Conservation (phyloP, 2,329 filamentous ascomycete species). For the Exophiala lecanii-corni region DNA sequence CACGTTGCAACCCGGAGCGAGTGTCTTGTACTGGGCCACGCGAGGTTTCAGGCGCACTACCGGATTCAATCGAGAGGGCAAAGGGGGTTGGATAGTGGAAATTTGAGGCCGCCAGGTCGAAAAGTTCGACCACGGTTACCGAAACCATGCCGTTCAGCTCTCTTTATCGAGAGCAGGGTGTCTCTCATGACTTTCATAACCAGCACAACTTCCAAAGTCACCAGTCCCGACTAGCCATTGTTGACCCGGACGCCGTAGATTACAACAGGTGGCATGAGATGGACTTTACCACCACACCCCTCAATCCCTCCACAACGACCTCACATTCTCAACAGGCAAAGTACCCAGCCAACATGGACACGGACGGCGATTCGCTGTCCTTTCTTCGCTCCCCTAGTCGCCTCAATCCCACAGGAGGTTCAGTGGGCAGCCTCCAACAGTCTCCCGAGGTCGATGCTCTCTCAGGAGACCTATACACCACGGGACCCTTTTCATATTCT, state of each 20-base stretch:
- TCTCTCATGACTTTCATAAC: slow-evolving; percentile 23
- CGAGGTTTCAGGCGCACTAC: too few relatives aligned
- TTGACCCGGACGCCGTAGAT: slow-evolving; percentile 22
- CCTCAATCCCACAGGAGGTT: slow-evolving; percentile 13
- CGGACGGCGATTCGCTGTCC: slow-evolving; percentile 15
- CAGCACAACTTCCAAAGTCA: slow-evolving; percentile 17
- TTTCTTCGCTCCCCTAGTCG: slow-evolving; percentile 16
- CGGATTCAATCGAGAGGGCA: too few relatives aligned
- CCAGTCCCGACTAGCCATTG: slow-evolving; percentile 19
- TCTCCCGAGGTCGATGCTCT: slow-evolving; percentile 9
- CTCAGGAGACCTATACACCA: slow-evolving; percentile 22
- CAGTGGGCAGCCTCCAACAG: slow-evolving; percentile 11
- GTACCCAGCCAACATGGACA: slow-evolving; percentile 23
- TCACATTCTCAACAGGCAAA: slow-evolving; percentile 12
- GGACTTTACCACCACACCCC: slow-evolving; percentile 21
- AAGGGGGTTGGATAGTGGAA: too few relatives aligned
- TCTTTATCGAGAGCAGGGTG: slow-evolving; percentile 13
- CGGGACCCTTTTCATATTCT: slow-evolving; percentile 20
- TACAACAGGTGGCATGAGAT: slow-evolving; percentile 25
- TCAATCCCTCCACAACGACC: slow-evolving; percentile 12
- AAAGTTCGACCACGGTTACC: too few relatives aligned
- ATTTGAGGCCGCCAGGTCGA: too few relatives aligned
- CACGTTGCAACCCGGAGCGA: too few relatives aligned
- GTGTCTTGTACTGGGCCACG: too few relatives aligned
- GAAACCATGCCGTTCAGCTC: slow-evolving; percentile 19